Evolutionary conservation across 2,329 filamentous ascomycete genomes (phyloP), one percentile per base, ranked within the genome.

Genomic region (Alternaria brassicae): DNA sequence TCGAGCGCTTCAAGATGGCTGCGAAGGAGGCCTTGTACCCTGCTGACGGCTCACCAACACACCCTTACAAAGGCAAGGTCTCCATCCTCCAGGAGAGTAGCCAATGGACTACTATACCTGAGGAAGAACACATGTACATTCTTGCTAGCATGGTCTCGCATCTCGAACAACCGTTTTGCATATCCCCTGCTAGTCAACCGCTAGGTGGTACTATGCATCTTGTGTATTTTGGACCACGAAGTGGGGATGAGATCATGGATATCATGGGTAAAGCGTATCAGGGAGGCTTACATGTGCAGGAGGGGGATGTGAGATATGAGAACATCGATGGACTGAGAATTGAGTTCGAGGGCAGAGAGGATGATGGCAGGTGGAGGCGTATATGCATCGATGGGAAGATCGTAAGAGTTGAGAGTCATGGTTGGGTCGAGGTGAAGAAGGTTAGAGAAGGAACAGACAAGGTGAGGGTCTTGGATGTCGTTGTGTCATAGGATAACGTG

Each of bases 331-430:
- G 85, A 51, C 66, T 97, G 17, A 82, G 80, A 58, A 87, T 97
- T 45, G 83, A 85, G 15, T 88, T 92, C 34, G 63, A 81, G 1
- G 72, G 68, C 0, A 44, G 54, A 7, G 91, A 95, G 70, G 81
- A 85, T 15, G 87, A 92, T n/a, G 81, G 81, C 1, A 82, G 88
- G 52, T 97, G 93, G 93, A 84, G 94, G 61, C 87, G 93, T 71
- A 85, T 96, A 13, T 98, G 94, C 75, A 83, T 98, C n/a, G 94
- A 98, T 77, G 94, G 94, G 3, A 92, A 90, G 53, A 96, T 96
- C 69, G 86, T 97, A 3, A 84, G 86, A 58, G 80, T 97, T 1
- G 89, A 90, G 19, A 76, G 82, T 51, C 88, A 85, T 2, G 93
- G 93, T 0, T 89, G 86, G 83, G 86, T 96, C 77, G 85, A 87